A percentile compares a stretch with the other conserved stretches of the same genome.
Conservation (phyloP, 371 early-diverging fungal genomes). For the Mycotypha africana region DNA sequence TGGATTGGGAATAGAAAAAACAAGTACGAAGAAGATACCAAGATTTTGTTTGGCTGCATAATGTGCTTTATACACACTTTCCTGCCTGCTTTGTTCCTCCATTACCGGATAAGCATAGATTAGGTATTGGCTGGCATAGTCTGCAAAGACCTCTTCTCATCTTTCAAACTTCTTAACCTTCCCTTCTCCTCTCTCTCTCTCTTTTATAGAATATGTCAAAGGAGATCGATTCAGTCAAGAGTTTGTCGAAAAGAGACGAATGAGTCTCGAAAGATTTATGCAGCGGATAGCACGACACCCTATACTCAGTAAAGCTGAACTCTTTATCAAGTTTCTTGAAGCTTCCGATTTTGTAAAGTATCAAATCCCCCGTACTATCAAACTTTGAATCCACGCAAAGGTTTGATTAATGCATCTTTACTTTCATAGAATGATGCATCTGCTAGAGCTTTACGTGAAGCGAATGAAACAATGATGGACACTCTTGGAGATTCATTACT, state of each 20-base stretch:
- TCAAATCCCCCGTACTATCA: neutral
- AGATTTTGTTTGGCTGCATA: conserved; percentile 91
- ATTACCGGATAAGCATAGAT: conserved; percentile 87
- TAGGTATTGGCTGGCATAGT: too few relatives aligned
- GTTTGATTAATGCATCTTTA: neutral
- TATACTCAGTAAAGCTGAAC: conserved; percentile 61
- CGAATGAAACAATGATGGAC: conserved; percentile 74
- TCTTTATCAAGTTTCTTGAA: conserved; percentile 77
- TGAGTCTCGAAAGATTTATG: conserved; percentile 74
- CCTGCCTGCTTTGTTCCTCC: conserved; percentile 88
- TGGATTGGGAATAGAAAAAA: conserved; percentile 3
- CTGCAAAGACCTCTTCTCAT: neutral
- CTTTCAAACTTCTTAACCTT: neutral
- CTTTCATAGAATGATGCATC: conserved; percentile 45
- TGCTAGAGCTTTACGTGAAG: conserved; percentile 38
- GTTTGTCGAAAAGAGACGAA: conserved; percentile 82
- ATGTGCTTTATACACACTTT: conserved; percentile 63
- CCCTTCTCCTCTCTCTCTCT: too few relatives aligned
- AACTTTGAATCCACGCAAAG: neutral
- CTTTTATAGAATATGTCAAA: conserved; percentile 77
- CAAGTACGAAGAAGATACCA: conserved; percentile 83
- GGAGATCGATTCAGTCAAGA: conserved; percentile 91
- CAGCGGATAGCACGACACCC: conserved; percentile 86
- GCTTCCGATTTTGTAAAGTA: conserved; percentile 66
- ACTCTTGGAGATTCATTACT: conserved; percentile 83